Conservation (phyloP, 2,329 filamentous ascomycete species). For the Drechslerella dactyloides region DNA sequence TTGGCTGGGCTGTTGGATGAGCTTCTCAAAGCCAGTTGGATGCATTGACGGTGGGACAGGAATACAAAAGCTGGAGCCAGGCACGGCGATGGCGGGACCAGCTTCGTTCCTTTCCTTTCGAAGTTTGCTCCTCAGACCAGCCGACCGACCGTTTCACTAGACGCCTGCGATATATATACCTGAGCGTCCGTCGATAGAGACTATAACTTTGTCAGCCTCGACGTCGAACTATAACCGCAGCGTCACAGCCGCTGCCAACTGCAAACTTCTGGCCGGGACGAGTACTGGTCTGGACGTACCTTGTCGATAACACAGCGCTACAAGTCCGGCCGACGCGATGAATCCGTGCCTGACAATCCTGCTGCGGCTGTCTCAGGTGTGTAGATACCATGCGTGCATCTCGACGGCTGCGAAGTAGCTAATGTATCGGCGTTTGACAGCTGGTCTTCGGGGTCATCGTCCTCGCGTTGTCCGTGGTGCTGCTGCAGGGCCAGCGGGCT, state of each 20-base stretch:
- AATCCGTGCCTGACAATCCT: slow-evolving; percentile 41
- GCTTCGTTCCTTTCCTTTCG: slow-evolving; percentile 7
- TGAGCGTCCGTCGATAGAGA: too few species aligned
- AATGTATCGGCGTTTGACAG: background rate
- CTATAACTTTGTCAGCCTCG: background rate
- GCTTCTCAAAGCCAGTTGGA: too few species aligned
- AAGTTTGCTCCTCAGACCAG: background rate
- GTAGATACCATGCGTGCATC: background rate
- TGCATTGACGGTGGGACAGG: too few species aligned
- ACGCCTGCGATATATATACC: slow-evolving; percentile 19
- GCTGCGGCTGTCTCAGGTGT: slow-evolving; percentile 39
- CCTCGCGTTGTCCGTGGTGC: slow-evolving; percentile 37
- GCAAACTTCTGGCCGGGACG: too few species aligned
- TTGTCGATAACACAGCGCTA: background rate
- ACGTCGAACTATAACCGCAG: too few species aligned
- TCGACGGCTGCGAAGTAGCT: background rate
- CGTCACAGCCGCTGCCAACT: too few species aligned
- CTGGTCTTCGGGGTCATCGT: slow-evolving; percentile 37
- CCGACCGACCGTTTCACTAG: slow-evolving; percentile 38
- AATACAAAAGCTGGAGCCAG: background rate
- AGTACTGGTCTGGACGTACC: background rate
- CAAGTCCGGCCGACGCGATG: slow-evolving; percentile 26
- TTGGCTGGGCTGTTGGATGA: background rate
- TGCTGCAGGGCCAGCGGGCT: slow-evolving; percentile 36
- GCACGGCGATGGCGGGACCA: slow-evolving; percentile 3